These are phyloP conservation scores for Ogataea trehalophila DNA, from an alignment of 805 yeast genomes.

Conservation along the genomic window DNA sequence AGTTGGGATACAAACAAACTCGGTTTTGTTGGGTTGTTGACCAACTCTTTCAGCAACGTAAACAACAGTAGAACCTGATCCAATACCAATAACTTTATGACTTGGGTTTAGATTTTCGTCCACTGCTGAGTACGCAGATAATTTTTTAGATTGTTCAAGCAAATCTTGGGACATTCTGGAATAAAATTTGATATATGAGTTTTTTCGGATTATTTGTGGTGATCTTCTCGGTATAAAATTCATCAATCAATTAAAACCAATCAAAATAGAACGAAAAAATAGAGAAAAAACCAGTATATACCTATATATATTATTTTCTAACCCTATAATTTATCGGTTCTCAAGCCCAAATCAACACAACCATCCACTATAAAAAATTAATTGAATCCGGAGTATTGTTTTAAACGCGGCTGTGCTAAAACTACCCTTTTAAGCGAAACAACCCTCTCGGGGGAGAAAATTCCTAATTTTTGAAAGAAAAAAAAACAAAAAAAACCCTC, in stretches of 20 bases:
- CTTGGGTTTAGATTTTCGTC: constrained; percentile 71
- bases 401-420: too few relatives aligned
- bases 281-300: too few relatives aligned
- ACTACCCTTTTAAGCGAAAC: too few relatives aligned
- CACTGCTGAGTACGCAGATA: constrained; percentile 89
- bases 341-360: too few relatives aligned
- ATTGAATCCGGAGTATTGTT: too few relatives aligned
- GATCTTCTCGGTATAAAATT: not conserved
- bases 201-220: not conserved
- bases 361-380: too few relatives aligned
- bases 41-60: constrained; percentile 94
- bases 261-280: too few relatives aligned
- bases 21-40: constrained; percentile 47
- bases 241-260: not conserved
- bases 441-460: too few relatives aligned
- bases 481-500: too few relatives aligned
- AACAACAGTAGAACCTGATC: constrained; percentile 97
- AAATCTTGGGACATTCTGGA: constrained; percentile 23
- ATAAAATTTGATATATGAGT: not conserved
- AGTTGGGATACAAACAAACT: constrained; percentile 84
- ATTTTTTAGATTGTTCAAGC: constrained; percentile 79
- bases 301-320: too few relatives aligned
- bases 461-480: too few relatives aligned
- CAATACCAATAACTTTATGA: constrained; percentile 83
- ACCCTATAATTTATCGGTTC: too few relatives aligned